Evolutionary conservation across 2,329 filamentous ascomycete genomes (phyloP), one percentile per base, ranked within the genome.

Genomic region (Trichoderma atrobrunneum): DNA sequence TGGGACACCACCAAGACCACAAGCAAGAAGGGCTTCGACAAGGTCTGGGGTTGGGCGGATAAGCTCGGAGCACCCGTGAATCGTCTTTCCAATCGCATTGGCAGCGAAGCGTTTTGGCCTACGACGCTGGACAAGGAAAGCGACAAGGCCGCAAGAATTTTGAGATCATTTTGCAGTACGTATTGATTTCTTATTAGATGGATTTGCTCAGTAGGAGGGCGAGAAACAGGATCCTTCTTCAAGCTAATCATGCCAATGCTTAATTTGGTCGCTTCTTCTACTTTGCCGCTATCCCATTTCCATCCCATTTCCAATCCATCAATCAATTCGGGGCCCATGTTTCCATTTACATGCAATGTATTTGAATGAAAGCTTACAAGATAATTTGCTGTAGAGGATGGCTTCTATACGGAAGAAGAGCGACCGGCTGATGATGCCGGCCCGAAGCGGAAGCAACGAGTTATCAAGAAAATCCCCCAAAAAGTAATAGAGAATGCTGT

Each of bases 101-200:
- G 91, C 73, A 88, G 89, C 30, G 92, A 94, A 79, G 90, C 91
- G 14, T 93, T 93, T 79, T 93, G 91, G 92, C 92, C 92, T 3
- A 92, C 90, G 32, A 89, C 88, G 5, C 82, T 94, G 76, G 91
- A 93, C 77, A 90, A 91, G 78, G 92, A 94, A 82, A 90, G 89
- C 77, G 90, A 92, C 82, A 94, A 94, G 82, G 91, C 91, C 3
- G 92, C 92, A 26, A 87, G 92, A 32, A 94, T 94, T 63, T 81
- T 94, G 72, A 87, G 91, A 76, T 91, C 89, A 75, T 94, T 94
- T 80, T 93, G 91, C 83, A 91, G 81, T 84, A 73, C 63, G 80
- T 78, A 51, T 66, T 60, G 1, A 12, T 16, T 36, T 43, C 7
- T 12, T 7, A 30, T 16, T 16, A 10, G 18, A 59, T 24, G 54